phyloP scores from a whole-genome alignment of 768 basidiomycete species.

The Amanita brunnescens region DNA sequence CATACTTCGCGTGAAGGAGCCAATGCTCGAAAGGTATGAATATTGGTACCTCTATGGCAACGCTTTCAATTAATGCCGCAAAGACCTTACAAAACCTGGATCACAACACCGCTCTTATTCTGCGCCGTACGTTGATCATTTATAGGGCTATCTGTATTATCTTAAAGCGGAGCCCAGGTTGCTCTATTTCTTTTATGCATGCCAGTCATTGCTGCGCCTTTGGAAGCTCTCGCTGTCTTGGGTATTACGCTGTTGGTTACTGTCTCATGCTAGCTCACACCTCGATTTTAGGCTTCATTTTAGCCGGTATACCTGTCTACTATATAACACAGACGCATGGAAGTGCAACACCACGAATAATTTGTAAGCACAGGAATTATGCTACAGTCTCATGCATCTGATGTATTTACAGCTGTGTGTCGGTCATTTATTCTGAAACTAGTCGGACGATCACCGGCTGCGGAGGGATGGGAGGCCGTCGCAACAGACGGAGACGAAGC shows the following conservation, averaged over 20 bases:
- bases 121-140: constrained; percentile 55
- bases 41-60: not conserved
- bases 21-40: constrained; percentile 66
- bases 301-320: constrained; percentile 75
- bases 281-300: constrained; percentile 53
- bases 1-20: constrained; percentile 85
- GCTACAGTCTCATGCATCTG: not conserved
- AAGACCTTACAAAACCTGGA: constrained; percentile 90
- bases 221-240: constrained; percentile 79
- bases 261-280: constrained; percentile 6
- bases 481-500: constrained; percentile 64
- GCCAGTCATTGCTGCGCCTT: constrained; percentile 89
- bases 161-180: constrained; percentile 37
- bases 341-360: constrained; percentile 29
- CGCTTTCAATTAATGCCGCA: not conserved
- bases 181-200: constrained; percentile 87
- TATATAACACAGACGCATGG: constrained; percentile 57
- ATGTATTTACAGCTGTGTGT: constrained; percentile 28
- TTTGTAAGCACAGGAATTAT: constrained; percentile 20
- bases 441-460: constrained; percentile 41
- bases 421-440: constrained; percentile 35
- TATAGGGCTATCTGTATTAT: not conserved
- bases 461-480: constrained; percentile 70
- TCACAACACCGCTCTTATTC: constrained; percentile 83
- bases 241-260: constrained; percentile 36